These are phyloP conservation scores for Pleurotus giganteus DNA, from an alignment of 768 basidiomycete species.

Conservation along the genomic window DNA sequence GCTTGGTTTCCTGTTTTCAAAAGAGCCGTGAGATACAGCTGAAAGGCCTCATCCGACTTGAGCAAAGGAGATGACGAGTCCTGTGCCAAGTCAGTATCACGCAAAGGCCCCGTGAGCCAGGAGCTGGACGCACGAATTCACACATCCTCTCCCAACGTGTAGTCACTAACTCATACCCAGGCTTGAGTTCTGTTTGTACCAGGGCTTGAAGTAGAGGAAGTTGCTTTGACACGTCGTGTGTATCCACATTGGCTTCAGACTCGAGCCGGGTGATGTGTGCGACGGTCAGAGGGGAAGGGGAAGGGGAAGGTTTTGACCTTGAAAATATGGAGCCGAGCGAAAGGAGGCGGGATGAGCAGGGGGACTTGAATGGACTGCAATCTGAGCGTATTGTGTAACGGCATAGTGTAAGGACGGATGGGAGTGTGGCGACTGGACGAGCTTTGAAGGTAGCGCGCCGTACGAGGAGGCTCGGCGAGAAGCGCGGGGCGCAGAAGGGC, in stretches of 20 bases:
- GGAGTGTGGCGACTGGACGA: slow-evolving; percentile 8
- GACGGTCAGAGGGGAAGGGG: slow-evolving; percentile 63
- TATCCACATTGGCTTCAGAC: slow-evolving; percentile 72
- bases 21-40: slow-evolving; percentile 70
- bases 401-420: slow-evolving; percentile 8
- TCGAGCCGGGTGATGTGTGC: slow-evolving; percentile 73
- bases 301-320: slow-evolving; percentile 40
- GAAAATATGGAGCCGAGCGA: slow-evolving; percentile 46
- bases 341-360: slow-evolving; percentile 19
- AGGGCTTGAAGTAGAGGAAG: slow-evolving; percentile 68
- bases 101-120: neutral
- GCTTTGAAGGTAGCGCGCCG: slow-evolving; percentile 11
- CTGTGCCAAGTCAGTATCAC: slow-evolving; percentile 33
- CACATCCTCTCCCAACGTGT: slow-evolving; percentile 81
- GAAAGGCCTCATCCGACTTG: slow-evolving; percentile 69
- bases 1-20: slow-evolving; percentile 54
- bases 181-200: slow-evolving; percentile 57
- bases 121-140: slow-evolving; percentile 69
- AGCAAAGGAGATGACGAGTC: slow-evolving; percentile 68
- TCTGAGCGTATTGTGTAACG: slow-evolving; percentile 4
- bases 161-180: slow-evolving; percentile 71
- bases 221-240: slow-evolving; percentile 68
- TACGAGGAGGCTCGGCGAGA: slow-evolving; percentile 14
- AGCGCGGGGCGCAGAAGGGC: slow-evolving; percentile 14
- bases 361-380: slow-evolving; percentile 3